These are phyloP conservation scores for Yamadazyma diospyri DNA, from an alignment of 1,139 yeast species.

Conservation along the genomic window DNA sequence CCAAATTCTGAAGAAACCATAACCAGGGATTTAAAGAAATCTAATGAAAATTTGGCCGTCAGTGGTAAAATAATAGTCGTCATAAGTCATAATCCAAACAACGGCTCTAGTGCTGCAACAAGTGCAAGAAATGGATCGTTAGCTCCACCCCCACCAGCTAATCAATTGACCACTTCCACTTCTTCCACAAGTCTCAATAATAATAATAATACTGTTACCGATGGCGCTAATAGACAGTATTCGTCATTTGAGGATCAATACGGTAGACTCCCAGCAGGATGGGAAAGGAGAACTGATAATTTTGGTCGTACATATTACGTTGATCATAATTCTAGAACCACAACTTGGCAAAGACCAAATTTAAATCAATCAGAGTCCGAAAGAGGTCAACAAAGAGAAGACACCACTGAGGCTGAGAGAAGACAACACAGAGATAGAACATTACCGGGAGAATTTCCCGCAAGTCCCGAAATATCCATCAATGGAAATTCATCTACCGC, in stretches of 20 bases:
- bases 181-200: conserved; percentile 7
- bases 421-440: conserved; percentile 90
- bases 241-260: conserved; percentile 95
- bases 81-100: conserved; percentile 41
- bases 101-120: conserved; percentile 3
- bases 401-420: conserved; percentile 79
- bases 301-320: conserved; percentile 97
- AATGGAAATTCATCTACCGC: conserved; percentile 26
- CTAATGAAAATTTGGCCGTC: conserved; percentile 87
- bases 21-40: conserved; percentile 86
- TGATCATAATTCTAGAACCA: conserved; percentile 94
- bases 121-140: conserved; percentile 5
- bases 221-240: conserved; percentile 51
- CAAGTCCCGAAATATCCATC: conserved; percentile 23
- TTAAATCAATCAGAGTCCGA: conserved; percentile 65
- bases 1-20: conserved; percentile 74
- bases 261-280: conserved; percentile 95
- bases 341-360: conserved; percentile 97
- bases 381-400: conserved; percentile 57
- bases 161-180: conserved; percentile 10
- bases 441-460: conserved; percentile 69
- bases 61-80: conserved; percentile 88
- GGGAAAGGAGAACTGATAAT: conserved; percentile 98
- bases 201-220: conserved; percentile 7
- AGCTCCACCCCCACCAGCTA: conserved; percentile 10